Base-by-base conservation (phyloP, 176 grass and related monocot species). In the Oryza meridionalis region DNA sequence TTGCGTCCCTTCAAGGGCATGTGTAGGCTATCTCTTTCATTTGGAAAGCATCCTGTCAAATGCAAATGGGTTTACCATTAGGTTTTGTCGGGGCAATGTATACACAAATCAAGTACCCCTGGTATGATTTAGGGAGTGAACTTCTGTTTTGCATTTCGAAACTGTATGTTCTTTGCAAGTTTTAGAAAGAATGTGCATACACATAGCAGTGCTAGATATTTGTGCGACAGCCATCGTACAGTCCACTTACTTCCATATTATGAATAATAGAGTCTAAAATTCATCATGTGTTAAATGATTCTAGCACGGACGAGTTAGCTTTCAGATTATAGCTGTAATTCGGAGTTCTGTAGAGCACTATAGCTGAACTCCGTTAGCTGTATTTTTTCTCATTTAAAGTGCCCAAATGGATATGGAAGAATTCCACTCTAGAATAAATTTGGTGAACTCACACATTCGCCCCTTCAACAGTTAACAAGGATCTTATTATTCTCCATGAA, bases 61-160 rank as follows among this genome's bases (percentile, higher is more conserved):
- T 37, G 29, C 19, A 80, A 80, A 80, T 80, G 29, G 33, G 45
- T 37, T 51, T 47, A 32, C 47, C 40, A 53, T 53, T 80, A 47
- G 17, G 67, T 29, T 69, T 35, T 31, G 32, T 46, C 3, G 44
- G 43, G 42, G 19, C 44, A 7, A 10, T 62, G 58, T 62, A 24
- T n/a, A 24, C 21, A 62, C 58, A 62, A 61, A 61, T 22, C 3
- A 62, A 62, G 19, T 24, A 24, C 19, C 11, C 58, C 55, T 61
- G 55, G 9, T 61, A n/a, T 61, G 7, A 61, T 21, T 22, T 61
- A n/a, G 35, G 35, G 35, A 6, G 35, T 61, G 7, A 61, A 61
- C 21, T 24, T 62, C 58, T 62, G 58, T 24, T 62, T 62, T 62
- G 7, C 58, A 24, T n/a, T 24, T 62, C 21, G 21, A 62, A 24